Evolutionary conservation across 192 early-diverging fungal genomes (phyloP).

Genomic region (Geranomyces michiganensis): DNA sequence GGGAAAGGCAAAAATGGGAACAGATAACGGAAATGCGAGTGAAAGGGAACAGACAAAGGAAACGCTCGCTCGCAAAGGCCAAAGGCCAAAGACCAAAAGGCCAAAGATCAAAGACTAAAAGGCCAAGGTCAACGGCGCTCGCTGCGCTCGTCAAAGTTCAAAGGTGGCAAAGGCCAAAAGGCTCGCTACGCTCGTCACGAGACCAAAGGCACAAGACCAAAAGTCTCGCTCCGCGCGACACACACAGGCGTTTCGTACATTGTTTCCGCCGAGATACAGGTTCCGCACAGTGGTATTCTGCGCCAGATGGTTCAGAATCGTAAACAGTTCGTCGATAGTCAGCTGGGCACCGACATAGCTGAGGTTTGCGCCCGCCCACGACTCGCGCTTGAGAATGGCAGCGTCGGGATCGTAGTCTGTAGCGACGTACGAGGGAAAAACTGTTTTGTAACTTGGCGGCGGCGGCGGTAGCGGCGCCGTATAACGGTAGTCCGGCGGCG

Average conservation of each 20-base stretch:
- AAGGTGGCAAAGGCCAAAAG: too few species aligned
- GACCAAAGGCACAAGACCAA: too few species aligned
- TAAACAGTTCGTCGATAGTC: neutral
- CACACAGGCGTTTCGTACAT: neutral
- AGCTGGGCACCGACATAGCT: constrained; percentile 13
- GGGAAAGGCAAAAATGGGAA: too few species aligned
- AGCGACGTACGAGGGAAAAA: neutral
- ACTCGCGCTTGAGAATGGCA: neutral
- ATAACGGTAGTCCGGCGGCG: neutral
- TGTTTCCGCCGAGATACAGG: constrained; percentile 6
- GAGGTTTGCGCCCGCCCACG: neutral
- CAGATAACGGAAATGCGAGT: too few species aligned
- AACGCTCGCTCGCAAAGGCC: too few species aligned
- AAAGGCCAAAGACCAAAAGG: too few species aligned
- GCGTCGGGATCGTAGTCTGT: neutral
- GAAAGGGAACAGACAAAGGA: too few species aligned
- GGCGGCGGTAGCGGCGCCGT: neutral
- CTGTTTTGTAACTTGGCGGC: neutral
- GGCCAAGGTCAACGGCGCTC: too few species aligned
- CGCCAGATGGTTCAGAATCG: constrained; percentile 1
- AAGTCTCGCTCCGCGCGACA: too few species aligned
- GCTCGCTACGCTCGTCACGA: too few species aligned
- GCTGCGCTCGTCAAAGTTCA: too few species aligned
- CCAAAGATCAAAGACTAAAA: too few species aligned
- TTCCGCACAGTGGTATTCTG: neutral